Percentiles rank a stretch among this genome's conserved stretches.
Evolutionary conservation across 257 asterid species (phyloP).

Genomic region (Mentha longifolia): DNA sequence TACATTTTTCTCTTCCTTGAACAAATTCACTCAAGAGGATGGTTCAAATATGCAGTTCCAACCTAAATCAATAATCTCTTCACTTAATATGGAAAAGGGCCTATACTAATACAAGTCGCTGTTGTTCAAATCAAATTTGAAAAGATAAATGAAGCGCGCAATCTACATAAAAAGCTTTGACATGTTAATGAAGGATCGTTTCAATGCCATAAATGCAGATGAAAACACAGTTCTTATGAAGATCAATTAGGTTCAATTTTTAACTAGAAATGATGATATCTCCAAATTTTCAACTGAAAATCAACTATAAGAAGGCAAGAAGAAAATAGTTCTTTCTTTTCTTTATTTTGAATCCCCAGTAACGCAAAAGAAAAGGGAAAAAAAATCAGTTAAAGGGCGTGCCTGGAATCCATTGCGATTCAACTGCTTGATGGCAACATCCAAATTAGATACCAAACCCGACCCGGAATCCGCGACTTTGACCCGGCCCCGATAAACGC

Average conservation of each 20-base stretch:
- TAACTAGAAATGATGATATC: neutral
- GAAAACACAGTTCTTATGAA: neutral
- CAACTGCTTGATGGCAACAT: conserved; percentile 88
- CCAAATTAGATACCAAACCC: conserved; percentile 40
- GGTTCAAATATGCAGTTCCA: conserved; percentile 1
- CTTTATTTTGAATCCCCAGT: too few species aligned
- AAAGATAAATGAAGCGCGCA: neutral
- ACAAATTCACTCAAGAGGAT: neutral
- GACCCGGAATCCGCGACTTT: conserved; percentile 33
- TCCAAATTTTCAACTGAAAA: conserved; percentile 3
- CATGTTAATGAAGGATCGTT: neutral
- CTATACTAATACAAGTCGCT: neutral
- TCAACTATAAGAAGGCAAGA: neutral
- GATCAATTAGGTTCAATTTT: neutral
- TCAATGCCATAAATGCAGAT: conserved; percentile 9
- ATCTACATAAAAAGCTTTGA: neutral
- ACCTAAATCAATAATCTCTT: neutral
- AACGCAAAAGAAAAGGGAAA: neutral
- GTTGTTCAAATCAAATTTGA: neutral
- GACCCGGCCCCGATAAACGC: conserved; percentile 78
- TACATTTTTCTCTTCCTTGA: neutral
- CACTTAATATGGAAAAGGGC: neutral
- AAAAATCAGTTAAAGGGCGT: conserved; percentile 38
- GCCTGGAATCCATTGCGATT: conserved; percentile 97
- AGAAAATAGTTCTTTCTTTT: too few species aligned